phyloP scores from a whole-genome alignment of 805 yeast species.

The Metschnikowia picachoensis region DNA sequence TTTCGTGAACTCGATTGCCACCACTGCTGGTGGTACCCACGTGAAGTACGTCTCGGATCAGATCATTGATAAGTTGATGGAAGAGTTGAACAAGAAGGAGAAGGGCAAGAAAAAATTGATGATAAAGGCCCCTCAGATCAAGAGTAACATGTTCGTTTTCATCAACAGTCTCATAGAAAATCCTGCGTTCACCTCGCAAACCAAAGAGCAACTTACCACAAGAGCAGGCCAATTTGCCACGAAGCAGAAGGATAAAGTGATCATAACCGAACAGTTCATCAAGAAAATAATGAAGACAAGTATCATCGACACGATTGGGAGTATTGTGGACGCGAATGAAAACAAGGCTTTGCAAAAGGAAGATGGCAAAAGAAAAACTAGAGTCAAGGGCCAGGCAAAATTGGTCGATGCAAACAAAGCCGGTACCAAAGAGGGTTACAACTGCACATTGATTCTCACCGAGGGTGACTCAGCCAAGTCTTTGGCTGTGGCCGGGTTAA shows the following conservation, averaged over 20 bases:
- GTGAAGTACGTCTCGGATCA: slow-evolving; percentile 83
- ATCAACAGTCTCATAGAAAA: slow-evolving; percentile 90
- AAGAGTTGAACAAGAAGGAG: slow-evolving; percentile 58
- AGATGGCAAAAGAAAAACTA: slow-evolving; percentile 79
- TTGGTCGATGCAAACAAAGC: slow-evolving; percentile 95
- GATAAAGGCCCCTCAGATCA: slow-evolving; percentile 84
- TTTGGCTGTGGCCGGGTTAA: slow-evolving; percentile 87
- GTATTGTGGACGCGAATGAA: slow-evolving; percentile 84
- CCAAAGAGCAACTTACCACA: slow-evolving; percentile 93
- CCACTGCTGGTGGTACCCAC: slow-evolving; percentile 96
- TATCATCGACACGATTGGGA: slow-evolving; percentile 68
- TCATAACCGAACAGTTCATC: slow-evolving; percentile 73
- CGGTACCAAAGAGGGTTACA: slow-evolving; percentile 87
- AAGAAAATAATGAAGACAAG: slow-evolving; percentile 64
- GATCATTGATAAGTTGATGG: slow-evolving; percentile 72
- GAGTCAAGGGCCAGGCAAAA: slow-evolving; percentile 86
- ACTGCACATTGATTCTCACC: slow-evolving; percentile 88
- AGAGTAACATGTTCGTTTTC: slow-evolving; percentile 85
- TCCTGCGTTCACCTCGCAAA: slow-evolving; percentile 96
- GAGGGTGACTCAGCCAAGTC: slow-evolving; percentile 97
- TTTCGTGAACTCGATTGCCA: slow-evolving; percentile 95
- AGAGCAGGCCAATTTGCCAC: slow-evolving; percentile 88
- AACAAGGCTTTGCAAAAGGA: slow-evolving; percentile 81
- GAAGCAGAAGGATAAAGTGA: slow-evolving; percentile 48
- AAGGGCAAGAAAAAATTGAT: slow-evolving; percentile 61